Percentiles rank a stretch among this genome's conserved stretches.
Conservation (phyloP, 177 flowering plant species). For the Tripterygium wilfordii region DNA sequence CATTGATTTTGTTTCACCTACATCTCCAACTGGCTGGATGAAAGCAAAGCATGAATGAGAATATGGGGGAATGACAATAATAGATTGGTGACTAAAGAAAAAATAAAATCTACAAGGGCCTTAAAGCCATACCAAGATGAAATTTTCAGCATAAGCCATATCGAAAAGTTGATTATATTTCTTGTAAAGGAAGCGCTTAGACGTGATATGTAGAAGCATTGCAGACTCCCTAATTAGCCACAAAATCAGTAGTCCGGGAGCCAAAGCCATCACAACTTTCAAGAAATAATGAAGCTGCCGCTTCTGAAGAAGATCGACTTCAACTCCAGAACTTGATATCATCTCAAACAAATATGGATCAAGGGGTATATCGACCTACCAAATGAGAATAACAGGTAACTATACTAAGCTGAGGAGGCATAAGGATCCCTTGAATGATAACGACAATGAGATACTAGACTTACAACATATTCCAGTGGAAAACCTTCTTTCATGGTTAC, state of each 20-base stretch:
- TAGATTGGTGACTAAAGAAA: too few relatives aligned
- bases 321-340: slow-evolving; percentile 83
- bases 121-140: slow-evolving; percentile 61
- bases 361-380: slow-evolving; percentile 93
- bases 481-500: slow-evolving; percentile 98
- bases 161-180: slow-evolving; percentile 84
- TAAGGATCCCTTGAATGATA: neutral
- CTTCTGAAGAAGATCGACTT: slow-evolving; percentile 92
- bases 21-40: slow-evolving; percentile 77
- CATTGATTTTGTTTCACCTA: slow-evolving; percentile 73
- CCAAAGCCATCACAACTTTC: slow-evolving; percentile 57
- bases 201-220: slow-evolving; percentile 69
- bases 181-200: slow-evolving; percentile 67
- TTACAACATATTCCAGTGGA: slow-evolving; percentile 85
- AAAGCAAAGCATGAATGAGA: slow-evolving; percentile 3
- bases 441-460: slow-evolving; percentile 20
- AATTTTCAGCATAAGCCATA: slow-evolving; percentile 89
- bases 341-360: slow-evolving; percentile 91
- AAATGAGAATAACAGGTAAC: slow-evolving; percentile 9
- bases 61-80: too few relatives aligned
- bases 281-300: slow-evolving; percentile 73
- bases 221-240: slow-evolving; percentile 73
- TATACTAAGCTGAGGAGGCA: neutral
- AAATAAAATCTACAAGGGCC: slow-evolving; percentile 1
- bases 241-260: slow-evolving; percentile 80